Conservation (phyloP, 2,329 filamentous ascomycete species). For the Sclerotinia minor region DNA sequence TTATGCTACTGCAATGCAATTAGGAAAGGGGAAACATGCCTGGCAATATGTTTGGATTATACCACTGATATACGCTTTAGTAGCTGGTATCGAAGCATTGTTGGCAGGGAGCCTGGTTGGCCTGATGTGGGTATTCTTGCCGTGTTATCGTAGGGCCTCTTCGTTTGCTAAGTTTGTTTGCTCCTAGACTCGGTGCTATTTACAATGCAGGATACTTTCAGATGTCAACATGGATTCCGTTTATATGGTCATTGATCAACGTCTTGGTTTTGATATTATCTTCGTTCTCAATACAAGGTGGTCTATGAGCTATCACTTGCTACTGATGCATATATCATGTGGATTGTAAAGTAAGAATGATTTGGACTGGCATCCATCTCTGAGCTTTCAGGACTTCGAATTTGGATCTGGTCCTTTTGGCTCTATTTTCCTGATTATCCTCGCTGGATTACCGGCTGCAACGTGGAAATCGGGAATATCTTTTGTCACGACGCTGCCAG, state of each 20-base stretch:
- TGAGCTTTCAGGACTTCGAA: slow-evolving; percentile 16
- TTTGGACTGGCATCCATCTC: not conserved
- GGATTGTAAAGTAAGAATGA: not conserved
- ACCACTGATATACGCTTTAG: slow-evolving; percentile 57
- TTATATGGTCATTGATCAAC: slow-evolving; percentile 68
- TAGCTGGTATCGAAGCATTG: slow-evolving; percentile 63
- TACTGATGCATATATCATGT: not conserved
- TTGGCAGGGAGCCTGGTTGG: slow-evolving; percentile 68
- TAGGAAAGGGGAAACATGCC: slow-evolving; percentile 40
- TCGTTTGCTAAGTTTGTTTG: slow-evolving; percentile 2
- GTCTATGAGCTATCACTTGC: slow-evolving; percentile 49
- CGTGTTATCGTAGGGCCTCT: not conserved
- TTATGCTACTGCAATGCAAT: slow-evolving; percentile 62
- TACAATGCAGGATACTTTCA: slow-evolving; percentile 68
- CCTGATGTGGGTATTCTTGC: slow-evolving; percentile 53
- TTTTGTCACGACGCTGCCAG: slow-evolving; percentile 81
- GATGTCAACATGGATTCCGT: slow-evolving; percentile 75
- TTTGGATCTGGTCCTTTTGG: slow-evolving; percentile 39
- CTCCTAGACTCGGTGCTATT: slow-evolving; percentile 56
- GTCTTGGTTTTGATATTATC: slow-evolving; percentile 67
- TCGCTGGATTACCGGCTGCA: slow-evolving; percentile 67
- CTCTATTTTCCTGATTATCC: slow-evolving; percentile 51
- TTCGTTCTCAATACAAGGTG: slow-evolving; percentile 70
- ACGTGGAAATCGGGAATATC: slow-evolving; percentile 64
- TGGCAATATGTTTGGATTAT: slow-evolving; percentile 54